A percentile compares a stretch with the other conserved stretches of the same genome.
Conservation (phyloP, 164 flowering plant genomes). For the Nymphaea colorata region DNA sequence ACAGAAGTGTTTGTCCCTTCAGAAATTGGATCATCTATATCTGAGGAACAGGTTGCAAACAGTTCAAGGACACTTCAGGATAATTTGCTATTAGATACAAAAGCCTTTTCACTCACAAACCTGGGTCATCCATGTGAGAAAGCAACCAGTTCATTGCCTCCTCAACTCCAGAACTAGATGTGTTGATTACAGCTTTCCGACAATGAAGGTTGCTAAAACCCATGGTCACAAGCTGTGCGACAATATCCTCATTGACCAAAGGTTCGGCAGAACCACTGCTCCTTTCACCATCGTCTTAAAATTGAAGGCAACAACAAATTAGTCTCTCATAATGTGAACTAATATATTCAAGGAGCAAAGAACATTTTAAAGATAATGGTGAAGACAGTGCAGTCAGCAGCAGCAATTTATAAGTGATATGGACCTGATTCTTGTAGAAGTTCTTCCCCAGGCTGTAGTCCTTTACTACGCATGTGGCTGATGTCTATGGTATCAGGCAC, state of each 20-base stretch:
- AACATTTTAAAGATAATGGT: neutral
- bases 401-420: neutral
- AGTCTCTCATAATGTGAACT: neutral
- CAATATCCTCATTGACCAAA: constrained; percentile 61
- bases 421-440: constrained; percentile 81
- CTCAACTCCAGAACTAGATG: constrained; percentile 78
- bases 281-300: constrained; percentile 29
- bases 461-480: constrained; percentile 89
- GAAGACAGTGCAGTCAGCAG: neutral
- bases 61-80: neutral
- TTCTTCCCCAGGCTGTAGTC: constrained; percentile 92
- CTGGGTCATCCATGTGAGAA: constrained; percentile 96
- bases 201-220: constrained; percentile 79
- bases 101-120: constrained; percentile 17
- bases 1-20: constrained; percentile 24
- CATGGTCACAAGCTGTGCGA: constrained; percentile 80
- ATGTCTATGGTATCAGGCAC: constrained; percentile 93
- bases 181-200: constrained; percentile 85
- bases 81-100: neutral
- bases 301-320: neutral
- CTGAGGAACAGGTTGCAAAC: constrained; percentile 20
- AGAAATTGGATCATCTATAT: constrained; percentile 71
- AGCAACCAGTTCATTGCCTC: constrained; percentile 99
- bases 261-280: constrained; percentile 23
- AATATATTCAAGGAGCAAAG: neutral